Evolutionary conservation across 2,329 filamentous ascomycete species (phyloP).

Genomic region (Alternaria hordeiaustralica): DNA sequence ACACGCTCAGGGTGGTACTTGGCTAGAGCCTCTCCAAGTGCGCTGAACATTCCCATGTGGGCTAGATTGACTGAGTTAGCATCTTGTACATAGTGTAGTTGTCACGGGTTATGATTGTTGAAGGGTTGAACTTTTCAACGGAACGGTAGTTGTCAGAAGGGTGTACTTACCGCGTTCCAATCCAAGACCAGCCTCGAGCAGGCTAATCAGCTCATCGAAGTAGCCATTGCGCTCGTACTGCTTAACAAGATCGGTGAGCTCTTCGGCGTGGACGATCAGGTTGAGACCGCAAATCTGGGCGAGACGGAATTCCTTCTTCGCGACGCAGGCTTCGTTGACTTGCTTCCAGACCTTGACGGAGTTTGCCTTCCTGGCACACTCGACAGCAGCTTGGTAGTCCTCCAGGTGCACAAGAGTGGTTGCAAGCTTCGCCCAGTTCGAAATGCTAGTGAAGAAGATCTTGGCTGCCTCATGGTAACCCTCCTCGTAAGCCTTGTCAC

Average conservation of each 20-base stretch:
- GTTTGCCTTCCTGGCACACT: constrained; percentile 97
- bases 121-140: not conserved
- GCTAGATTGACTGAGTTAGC: constrained; percentile 2
- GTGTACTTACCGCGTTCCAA: constrained; percentile 69
- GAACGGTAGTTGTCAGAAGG: not conserved
- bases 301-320: constrained; percentile 98
- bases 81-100: not conserved
- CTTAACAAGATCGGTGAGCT: constrained; percentile 88
- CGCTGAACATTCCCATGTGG: constrained; percentile 98
- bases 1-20: constrained; percentile 95
- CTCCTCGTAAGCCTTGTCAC: constrained; percentile 97
- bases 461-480: constrained; percentile 95
- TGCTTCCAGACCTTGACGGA: constrained; percentile 99
- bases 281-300: constrained; percentile 99
- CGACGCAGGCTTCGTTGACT: constrained; percentile 93
- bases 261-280: constrained; percentile 95
- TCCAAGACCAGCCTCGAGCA: constrained; percentile 93
- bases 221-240: constrained; percentile 97
- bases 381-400: constrained; percentile 96
- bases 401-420: constrained; percentile 96
- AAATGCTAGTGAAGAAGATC: constrained; percentile 98
- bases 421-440: constrained; percentile 98
- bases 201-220: constrained; percentile 95
- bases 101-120: not conserved
- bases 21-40: constrained; percentile 86